Base-by-base conservation (phyloP, 345 rosid species). In the Rhizophora mangle region DNA sequence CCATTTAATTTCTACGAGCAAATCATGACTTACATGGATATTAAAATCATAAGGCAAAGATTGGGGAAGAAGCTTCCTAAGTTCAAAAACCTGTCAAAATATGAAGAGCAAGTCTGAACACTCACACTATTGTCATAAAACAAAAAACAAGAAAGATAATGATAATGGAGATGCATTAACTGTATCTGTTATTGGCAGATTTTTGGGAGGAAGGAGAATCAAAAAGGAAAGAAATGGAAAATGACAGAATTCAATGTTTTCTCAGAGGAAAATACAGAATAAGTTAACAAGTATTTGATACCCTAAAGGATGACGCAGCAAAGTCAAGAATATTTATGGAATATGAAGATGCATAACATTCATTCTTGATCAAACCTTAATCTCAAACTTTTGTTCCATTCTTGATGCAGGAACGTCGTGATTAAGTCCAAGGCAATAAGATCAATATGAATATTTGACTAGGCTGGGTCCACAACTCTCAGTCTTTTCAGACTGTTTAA, bases 41-140 rank as follows among this genome's bases (percentile, higher is more conserved):
- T 92, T 92, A 74, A 95, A 95, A 84, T 95, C 96, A 69, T 88
- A 92, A 65, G 87, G 79, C 72, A 81, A 53, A 51, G 88, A 83
- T 31, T 66, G 68, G 3, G 96, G 97, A 72, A 89, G 93, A 72
- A 95, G 96, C 86, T 92, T 92, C 79, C 92, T 80, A 59, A 95
- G 96, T 79, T 89, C 83, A 76, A 95, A 89, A 71, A 85, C 88
- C 98, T 91, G 84, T 74, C 63, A 64, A 70, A 29, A 75, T 24
- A 60, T 31, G 68, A 68, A 61, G 20, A 67, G 65, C 36, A 31
- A 51, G 53, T 22, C 30, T 43, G 19, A 43, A 43, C 49, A 43
- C 49, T 13, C 16, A 43, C 20, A 63, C 46, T 24, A 8, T n/a
- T 34, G 30, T 62, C 16, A 54, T 19, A 37, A 36, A 62, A 56